Percentiles rank a stretch among this genome's conserved stretches.
phyloP scores from a whole-genome alignment of 2,329 filamentous ascomycete genomes.

The Beauveria sp. region DNA sequence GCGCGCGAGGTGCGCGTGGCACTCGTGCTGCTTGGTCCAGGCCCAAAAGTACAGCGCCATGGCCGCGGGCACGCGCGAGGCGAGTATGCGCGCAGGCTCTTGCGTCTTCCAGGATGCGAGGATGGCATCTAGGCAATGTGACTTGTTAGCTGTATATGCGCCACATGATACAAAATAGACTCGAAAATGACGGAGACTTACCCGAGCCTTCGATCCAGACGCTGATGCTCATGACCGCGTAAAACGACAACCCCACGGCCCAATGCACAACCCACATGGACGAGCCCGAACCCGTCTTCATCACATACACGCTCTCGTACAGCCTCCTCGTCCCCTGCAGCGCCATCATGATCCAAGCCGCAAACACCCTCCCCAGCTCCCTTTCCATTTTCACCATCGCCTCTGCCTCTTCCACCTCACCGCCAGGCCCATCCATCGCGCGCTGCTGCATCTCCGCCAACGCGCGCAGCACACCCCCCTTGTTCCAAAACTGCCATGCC shows the following conservation, averaged over 20 bases:
- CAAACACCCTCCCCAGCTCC: slow-evolving; percentile 51
- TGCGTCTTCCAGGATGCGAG: slow-evolving; percentile 25
- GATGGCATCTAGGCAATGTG: slow-evolving; percentile 22
- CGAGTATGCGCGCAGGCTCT: slow-evolving; percentile 14
- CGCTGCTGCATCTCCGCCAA: slow-evolving; percentile 30
- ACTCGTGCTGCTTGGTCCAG: slow-evolving; percentile 66
- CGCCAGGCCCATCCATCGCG: not conserved
- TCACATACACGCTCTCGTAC: slow-evolving; percentile 62
- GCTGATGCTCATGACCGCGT: slow-evolving; percentile 62
- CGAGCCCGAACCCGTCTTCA: slow-evolving; percentile 50
- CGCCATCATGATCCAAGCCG: slow-evolving; percentile 66
- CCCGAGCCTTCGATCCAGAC: slow-evolving; percentile 79
- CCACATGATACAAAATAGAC: not conserved
- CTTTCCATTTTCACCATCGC: slow-evolving; percentile 43
- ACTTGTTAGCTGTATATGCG: not conserved
- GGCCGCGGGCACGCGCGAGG: slow-evolving; percentile 32
- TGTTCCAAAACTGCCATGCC: slow-evolving; percentile 52
- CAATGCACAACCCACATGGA: slow-evolving; percentile 84
- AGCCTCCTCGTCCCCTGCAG: slow-evolving; percentile 69
- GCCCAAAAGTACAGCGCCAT: slow-evolving; percentile 60
- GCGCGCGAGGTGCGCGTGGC: slow-evolving; percentile 61
- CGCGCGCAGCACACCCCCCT: slow-evolving; percentile 45
- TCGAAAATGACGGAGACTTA: slow-evolving; percentile 31
- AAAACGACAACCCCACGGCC: slow-evolving; percentile 70
- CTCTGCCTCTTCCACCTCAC: not conserved